A percentile compares a stretch with the other conserved stretches of the same genome.
phyloP scores from a whole-genome alignment of 2,329 filamentous ascomycete species.

The Talaromyces piceae region DNA sequence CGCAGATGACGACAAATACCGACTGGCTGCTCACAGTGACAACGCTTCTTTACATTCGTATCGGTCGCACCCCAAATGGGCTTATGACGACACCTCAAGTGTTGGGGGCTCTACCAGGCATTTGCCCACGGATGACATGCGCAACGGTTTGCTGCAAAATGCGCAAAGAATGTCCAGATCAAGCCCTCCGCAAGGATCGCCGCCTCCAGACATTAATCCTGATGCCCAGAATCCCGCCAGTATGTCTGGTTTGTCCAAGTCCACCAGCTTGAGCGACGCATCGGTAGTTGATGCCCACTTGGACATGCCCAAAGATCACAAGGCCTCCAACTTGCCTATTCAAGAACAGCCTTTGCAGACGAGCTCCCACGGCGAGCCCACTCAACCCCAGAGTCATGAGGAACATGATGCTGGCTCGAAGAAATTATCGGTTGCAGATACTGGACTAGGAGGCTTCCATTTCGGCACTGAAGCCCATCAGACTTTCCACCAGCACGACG shows the following conservation, averaged over 20 bases:
- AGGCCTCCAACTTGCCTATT: slow-evolving; percentile 13
- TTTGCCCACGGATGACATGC: slow-evolving; percentile 38
- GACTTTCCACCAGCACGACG: slow-evolving; percentile 1
- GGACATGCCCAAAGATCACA: slow-evolving; percentile 2
- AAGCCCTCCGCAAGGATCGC: slow-evolving; percentile 33
- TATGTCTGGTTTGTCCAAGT: not conserved
- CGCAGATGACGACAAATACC: slow-evolving; percentile 77
- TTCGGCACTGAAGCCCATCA: slow-evolving; percentile 4
- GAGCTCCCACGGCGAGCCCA: slow-evolving; percentile 9
- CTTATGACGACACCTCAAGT: slow-evolving; percentile 45
- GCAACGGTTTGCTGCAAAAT: slow-evolving; percentile 48
- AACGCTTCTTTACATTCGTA: slow-evolving; percentile 28
- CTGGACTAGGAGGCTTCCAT: slow-evolving; percentile 9
- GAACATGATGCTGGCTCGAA: not conserved
- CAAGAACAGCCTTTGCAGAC: not conserved
- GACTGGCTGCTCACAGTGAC: slow-evolving; percentile 49
- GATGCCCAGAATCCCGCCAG: too few relatives aligned
- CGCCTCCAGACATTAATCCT: not conserved
- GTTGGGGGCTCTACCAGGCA: slow-evolving; percentile 45
- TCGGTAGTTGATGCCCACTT: not conserved
- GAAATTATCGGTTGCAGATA: not conserved
- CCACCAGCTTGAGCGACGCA: not conserved
- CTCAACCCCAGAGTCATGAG: not conserved
- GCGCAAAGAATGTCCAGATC: slow-evolving; percentile 50
- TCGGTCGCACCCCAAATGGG: slow-evolving; percentile 23